Conservation (phyloP, 2,329 filamentous ascomycete genomes). For the Chaetoscypha palmicola region DNA sequence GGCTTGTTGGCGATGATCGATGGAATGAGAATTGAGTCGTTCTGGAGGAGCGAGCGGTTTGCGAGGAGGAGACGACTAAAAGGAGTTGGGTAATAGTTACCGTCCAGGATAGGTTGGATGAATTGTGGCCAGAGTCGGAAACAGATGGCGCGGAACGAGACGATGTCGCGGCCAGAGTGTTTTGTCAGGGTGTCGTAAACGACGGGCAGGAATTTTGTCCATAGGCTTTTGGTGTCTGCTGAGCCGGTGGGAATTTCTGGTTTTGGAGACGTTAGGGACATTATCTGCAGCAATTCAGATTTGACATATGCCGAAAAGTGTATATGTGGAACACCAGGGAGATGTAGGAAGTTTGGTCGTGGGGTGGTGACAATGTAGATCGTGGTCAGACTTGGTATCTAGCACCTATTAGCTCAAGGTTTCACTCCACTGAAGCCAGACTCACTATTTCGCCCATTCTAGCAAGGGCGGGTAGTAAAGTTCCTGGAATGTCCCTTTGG, state of each 20-base stretch:
- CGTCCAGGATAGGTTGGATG: constrained; percentile 66
- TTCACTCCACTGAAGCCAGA: constrained; percentile 14
- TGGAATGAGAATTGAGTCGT: constrained; percentile 63
- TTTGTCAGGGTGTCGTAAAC: constrained; percentile 83
- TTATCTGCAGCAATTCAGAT: constrained; percentile 68
- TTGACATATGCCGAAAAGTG: constrained; percentile 82
- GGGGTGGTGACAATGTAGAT: constrained; percentile 72
- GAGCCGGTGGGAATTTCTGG: constrained; percentile 37
- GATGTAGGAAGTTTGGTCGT: constrained; percentile 61
- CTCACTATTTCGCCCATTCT: constrained; percentile 73
- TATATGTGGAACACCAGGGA: constrained; percentile 65
- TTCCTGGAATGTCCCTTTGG: constrained; percentile 72
- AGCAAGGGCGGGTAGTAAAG: constrained; percentile 72
- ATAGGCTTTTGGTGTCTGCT: constrained; percentile 58
- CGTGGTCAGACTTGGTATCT: constrained; percentile 74
- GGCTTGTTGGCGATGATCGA: constrained; percentile 42
- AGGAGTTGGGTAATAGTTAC: constrained; percentile 63
- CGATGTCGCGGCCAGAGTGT: constrained; percentile 71
- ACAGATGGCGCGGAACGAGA: constrained; percentile 63
- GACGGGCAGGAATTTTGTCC: constrained; percentile 72
- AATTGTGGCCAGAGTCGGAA: constrained; percentile 79
- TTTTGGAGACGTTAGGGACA: constrained; percentile 48
- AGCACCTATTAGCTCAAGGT: constrained; percentile 10
- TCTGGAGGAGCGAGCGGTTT: constrained; percentile 61
- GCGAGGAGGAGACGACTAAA: constrained; percentile 77